Base-by-base conservation (phyloP, 2,329 filamentous ascomycete genomes). In the Microsporum audouinii region DNA sequence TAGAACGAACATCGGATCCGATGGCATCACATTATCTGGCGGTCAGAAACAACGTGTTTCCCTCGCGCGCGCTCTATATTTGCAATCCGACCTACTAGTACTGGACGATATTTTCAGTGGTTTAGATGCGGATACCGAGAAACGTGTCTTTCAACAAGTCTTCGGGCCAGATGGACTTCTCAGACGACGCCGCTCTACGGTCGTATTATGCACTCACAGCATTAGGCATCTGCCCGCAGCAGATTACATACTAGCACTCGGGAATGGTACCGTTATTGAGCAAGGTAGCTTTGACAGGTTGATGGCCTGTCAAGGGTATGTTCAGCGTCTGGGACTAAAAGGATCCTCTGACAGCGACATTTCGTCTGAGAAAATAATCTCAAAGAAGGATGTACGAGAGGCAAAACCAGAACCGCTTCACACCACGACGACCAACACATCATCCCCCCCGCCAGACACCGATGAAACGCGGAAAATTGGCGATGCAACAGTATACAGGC, bases 81-180 rank as follows among this genome's bases (percentile, higher is more conserved):
- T 81, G 63, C 73, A 72, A 47, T 77, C 82, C 1, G 77, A 76
- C 8, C 72, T 84, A 6, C 69, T 85, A 3, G 72, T 84, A 5
- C 76, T 85, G 0, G 82, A 85, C 65, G 82, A 85, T 64, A 82
- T 82, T 0, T 66, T 85, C 7, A 84, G 82, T 2, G 82, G 82
- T 1, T 71, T 85, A 17, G 82, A 85, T 67, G 82, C 86, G 65
- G 82, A 86, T 62, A 87, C 84, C 0, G 84, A 84, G 0, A 82
- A 86, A 63, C 75, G 68, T 5, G 82, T 88, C 51, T 82, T 85
- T 2, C 74, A 76, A 6, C 34, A 36, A 36, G 34, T 82, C 0
- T 66, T 82, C 2, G 73, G 76, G 0, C 45, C 65, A 2, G 62
- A 68, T 2, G 79, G 80, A 0, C 60, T 81, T 1, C 66, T 80